Percentiles rank a stretch among this genome's conserved stretches.
Conservation (phyloP, 305 asterid genomes). For the Nicotiana rustica region DNA sequence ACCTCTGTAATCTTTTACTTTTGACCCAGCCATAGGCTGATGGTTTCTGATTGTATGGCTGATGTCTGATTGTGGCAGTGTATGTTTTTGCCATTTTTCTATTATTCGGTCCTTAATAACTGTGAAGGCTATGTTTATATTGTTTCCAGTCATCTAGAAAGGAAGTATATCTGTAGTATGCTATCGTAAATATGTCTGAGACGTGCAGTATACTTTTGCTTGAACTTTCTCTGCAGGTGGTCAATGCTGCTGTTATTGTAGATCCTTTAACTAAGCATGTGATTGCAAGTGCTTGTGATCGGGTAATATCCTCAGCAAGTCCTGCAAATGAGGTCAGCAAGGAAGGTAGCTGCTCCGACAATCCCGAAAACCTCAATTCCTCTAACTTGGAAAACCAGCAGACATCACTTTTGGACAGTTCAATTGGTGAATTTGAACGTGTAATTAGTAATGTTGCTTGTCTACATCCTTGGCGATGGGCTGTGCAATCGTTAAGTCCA, state of each 20-base stretch:
- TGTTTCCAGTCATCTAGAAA: no score
- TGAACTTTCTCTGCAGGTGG: slow-evolving; percentile 53
- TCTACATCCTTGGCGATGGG: slow-evolving; percentile 78
- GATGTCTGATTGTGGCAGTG: no score
- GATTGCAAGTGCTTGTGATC: slow-evolving; percentile 79
- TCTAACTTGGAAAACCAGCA: slow-evolving; percentile 40
- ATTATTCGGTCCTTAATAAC: no score
- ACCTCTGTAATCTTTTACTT: no score
- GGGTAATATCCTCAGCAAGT: slow-evolving; percentile 46
- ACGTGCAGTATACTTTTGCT: slow-evolving; percentile 6
- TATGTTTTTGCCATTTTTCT: no score
- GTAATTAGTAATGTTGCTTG: slow-evolving; percentile 57
- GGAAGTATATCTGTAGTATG: background rate
- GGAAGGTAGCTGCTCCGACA: slow-evolving; percentile 41
- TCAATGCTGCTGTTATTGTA: slow-evolving; percentile 92
- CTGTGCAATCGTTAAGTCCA: slow-evolving; percentile 48
- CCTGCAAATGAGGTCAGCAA: slow-evolving; percentile 37
- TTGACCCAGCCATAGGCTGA: no score
- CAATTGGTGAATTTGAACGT: slow-evolving; percentile 38
- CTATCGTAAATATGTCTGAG: background rate
- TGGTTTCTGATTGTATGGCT: no score
- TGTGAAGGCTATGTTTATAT: no score
- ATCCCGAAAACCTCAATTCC: slow-evolving; percentile 41
- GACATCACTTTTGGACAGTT: slow-evolving; percentile 33
- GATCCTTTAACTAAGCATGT: slow-evolving; percentile 76